Base-by-base conservation (phyloP, 345 rosid species). In the Cardamine chenopodiifolia region DNA sequence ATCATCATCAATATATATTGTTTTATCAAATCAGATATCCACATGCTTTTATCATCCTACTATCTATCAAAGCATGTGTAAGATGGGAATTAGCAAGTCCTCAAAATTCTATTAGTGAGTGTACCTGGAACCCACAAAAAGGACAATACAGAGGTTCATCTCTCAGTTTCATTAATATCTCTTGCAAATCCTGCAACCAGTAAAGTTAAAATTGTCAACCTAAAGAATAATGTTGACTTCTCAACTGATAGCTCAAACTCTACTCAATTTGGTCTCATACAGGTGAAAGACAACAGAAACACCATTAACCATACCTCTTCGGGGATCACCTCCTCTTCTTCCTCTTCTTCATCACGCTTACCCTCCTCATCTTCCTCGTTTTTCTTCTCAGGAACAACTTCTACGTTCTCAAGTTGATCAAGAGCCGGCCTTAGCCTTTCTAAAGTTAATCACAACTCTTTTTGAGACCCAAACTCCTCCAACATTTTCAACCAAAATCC, bases 91-190 rank as follows among this genome's bases (percentile, higher is more conserved):
- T 59, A 58, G 44, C 44, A 25, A 58, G 59, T 74, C 60, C 42
- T 18, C 18, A n/a, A 17, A 52, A 13, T 7, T 17, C 8, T 12
- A 10, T 23, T 9, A 6, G 15, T n/a, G 55, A 11, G n/a, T n/a
- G n/a, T 39, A 85, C 97, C 96, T 83, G 89, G 74, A 87, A 85
- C 50, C 97, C 97, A 77, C 96, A 90, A 78, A 92, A 95, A 26
- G 82, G 86, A 79, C 93, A 95, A 65, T 95, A 92, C 37, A 75
- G 84, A 82, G 85, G 78, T 68, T 92, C 92, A 45, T 83, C 96
- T 78, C 97, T 85, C 76, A 90, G 79, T 81, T 85, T 89, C 83
- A 78, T 83, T 82, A 91, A 81, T 45, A 90, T 70, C 53, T 80
- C 89, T 74, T 71, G 83, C 85, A 91, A 85, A 80, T 91, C 92